Base-by-base conservation (phyloP, 257 asterid genomes). In the Solanum lycopersicoides region DNA sequence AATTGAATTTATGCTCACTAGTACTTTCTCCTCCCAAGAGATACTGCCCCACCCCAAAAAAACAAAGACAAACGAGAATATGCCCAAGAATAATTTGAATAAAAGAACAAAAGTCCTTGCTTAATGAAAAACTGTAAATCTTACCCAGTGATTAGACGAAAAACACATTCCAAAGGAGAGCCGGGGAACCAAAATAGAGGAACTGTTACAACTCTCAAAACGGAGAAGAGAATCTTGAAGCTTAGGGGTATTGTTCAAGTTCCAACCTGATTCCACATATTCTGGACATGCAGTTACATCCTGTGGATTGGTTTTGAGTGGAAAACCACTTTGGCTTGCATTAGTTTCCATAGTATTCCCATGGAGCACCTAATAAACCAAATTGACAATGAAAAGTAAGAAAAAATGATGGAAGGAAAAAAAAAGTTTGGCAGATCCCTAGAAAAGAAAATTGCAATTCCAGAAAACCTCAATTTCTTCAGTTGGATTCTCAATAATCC, bases 131-230 rank as follows among this genome's bases (percentile, higher is more conserved):
- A 73, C 25, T 71, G 18, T 82, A 83, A 73, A 88, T 79, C 95
- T 90, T 92, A 97, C 99, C 99, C 99, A 97, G 66, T 91, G 91
- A 82, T 84, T 91, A 12, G 99, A 93, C 75, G 98, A 91, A 87
- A 97, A 95, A 93, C 99, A 95, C 98, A 94, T 95, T 84, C 97
- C 99, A 47, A 95, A 16, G 87, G 73, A 92, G 86, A 92, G 89
- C 66, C 89, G 94, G 80, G 98, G 97, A 88, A 79, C 83, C 47
- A 91, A 89, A 63, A 89, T 68, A 45, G 91, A 37, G 89, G 97
- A 91, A 83, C 83, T 91, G 37, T 60, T 77, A 44, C 85, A 12
- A 88, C 93, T 90, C 86, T 95, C 98, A 63, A 90, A 92, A 39
- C 91, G 90, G 84, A 97, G 95, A 87, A 97, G 95, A 88, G 99